Evolutionary conservation across 495 filamentous ascomycete genomes (phyloP).

Genomic region (Penicillium egyptiacum): DNA sequence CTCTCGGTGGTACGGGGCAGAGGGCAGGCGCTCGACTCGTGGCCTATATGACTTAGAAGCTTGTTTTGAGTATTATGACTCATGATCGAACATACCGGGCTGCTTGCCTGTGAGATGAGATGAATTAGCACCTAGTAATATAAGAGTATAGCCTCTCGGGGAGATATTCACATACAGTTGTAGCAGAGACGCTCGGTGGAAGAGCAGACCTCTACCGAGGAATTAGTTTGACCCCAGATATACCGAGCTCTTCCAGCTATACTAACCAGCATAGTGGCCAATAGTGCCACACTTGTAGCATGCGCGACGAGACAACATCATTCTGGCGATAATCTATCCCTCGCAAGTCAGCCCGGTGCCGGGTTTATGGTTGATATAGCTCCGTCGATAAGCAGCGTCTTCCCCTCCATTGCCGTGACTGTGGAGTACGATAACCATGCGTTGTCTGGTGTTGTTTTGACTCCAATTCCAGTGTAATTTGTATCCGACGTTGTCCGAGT

Average conservation of each 20-base stretch:
- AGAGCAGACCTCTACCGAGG: constrained; percentile 78
- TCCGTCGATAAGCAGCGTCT: constrained; percentile 8
- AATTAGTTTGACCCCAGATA: constrained; percentile 13
- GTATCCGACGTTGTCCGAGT: neutral
- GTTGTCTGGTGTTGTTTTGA: neutral
- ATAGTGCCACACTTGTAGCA: constrained; percentile 99
- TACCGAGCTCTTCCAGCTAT: constrained; percentile 11
- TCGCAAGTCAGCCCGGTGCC: constrained; percentile 16
- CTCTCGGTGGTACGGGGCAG: constrained; percentile 93
- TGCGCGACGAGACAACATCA: constrained; percentile 92
- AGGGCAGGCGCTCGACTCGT: constrained; percentile 97
- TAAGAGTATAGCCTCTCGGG: constrained; percentile 10
- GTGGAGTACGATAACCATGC: neutral
- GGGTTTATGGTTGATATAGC: constrained; percentile 15
- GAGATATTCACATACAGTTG: constrained; percentile 70
- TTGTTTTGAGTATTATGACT: constrained; percentile 16
- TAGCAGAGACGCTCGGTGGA: constrained; percentile 98
- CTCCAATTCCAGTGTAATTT: neutral
- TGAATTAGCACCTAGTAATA: constrained; percentile 25
- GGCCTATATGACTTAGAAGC: constrained; percentile 62
- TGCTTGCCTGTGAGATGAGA: constrained; percentile 66
- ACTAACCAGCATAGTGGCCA: constrained; percentile 88
- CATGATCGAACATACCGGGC: constrained; percentile 59
- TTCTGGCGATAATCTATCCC: constrained; percentile 56
- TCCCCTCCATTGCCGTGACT: constrained; percentile 4